A percentile compares a stretch with the other conserved stretches of the same genome.
Conservation (phyloP, 192 early-diverging fungal genomes). For the Entomortierella beljakovae region DNA sequence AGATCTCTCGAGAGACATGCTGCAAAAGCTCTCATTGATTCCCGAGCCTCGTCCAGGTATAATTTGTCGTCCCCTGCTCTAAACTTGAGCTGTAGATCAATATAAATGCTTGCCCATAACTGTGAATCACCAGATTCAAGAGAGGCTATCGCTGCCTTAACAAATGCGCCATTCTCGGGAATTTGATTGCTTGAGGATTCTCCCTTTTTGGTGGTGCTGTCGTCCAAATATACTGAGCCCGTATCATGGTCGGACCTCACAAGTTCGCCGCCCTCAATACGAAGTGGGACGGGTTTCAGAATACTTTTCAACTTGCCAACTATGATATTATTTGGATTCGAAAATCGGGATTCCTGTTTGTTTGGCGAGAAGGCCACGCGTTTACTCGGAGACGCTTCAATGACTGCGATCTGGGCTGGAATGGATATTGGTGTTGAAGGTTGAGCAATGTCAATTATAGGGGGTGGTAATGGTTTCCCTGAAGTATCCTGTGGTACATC, state of each 20-base stretch:
- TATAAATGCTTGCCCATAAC: constrained; percentile 2
- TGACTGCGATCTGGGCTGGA: constrained; percentile 32
- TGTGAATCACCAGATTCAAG: constrained; percentile 13
- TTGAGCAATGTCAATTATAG: background rate
- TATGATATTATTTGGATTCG: background rate
- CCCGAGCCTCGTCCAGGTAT: constrained; percentile 3
- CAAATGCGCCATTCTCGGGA: constrained; percentile 2
- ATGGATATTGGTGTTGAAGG: constrained; percentile 3
- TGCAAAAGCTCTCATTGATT: constrained; percentile 15
- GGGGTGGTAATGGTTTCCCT: too few relatives aligned
- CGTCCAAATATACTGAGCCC: background rate
- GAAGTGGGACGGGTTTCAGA: constrained; percentile 15
- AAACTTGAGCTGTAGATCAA: constrained; percentile 11
- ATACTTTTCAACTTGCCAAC: constrained; percentile 19
- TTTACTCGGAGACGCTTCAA: constrained; percentile 27
- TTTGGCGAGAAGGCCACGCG: constrained; percentile 38
- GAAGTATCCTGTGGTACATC: background rate
- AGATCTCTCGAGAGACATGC: constrained; percentile 7
- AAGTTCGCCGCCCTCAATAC: background rate
- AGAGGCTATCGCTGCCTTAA: background rate
- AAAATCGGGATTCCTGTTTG: constrained; percentile 26
- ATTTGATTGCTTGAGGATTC: too few relatives aligned
- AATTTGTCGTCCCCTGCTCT: constrained; percentile 7
- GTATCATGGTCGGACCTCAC: background rate
- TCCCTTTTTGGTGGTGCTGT: too few relatives aligned